Percentiles rank a stretch among this genome's conserved stretches.
phyloP scores from a whole-genome alignment of 192 early-diverging fungal species.

The Bifiguratus adelaidae region DNA sequence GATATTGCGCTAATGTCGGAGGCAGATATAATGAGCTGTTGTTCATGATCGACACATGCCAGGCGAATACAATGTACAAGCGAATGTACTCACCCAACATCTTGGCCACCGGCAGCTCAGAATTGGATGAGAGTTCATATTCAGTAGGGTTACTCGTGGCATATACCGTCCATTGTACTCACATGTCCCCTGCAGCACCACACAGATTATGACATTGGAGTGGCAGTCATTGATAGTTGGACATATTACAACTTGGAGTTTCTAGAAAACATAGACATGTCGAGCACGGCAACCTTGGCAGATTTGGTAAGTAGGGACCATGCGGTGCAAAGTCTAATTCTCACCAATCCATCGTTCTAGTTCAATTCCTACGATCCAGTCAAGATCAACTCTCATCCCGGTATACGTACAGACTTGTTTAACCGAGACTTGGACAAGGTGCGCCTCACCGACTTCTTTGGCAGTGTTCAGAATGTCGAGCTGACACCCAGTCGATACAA shows the following conservation, averaged over 20 bases:
- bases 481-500: slow-evolving; percentile 46
- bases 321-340: neutral
- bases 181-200: slow-evolving; percentile 52
- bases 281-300: slow-evolving; percentile 60
- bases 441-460: slow-evolving; percentile 92
- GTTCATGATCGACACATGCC: slow-evolving; percentile 98
- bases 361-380: slow-evolving; percentile 72
- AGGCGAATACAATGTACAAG: slow-evolving; percentile 95
- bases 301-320: slow-evolving; percentile 43
- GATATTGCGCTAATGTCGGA: neutral
- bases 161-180: neutral
- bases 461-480: slow-evolving; percentile 86
- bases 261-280: slow-evolving; percentile 76
- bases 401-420: slow-evolving; percentile 79
- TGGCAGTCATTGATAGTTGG: slow-evolving; percentile 95
- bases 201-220: slow-evolving; percentile 86
- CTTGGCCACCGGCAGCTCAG: slow-evolving; percentile 79
- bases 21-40: slow-evolving; percentile 88
- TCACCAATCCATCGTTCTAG: slow-evolving; percentile 15
- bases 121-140: slow-evolving; percentile 85
- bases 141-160: slow-evolving; percentile 37
- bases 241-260: slow-evolving; percentile 94
- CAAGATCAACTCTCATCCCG: slow-evolving; percentile 73
- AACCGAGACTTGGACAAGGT: slow-evolving; percentile 68
- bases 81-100: slow-evolving; percentile 92